phyloP scores from a whole-genome alignment of 306 rosid species.

The Sophora flavescens region DNA sequence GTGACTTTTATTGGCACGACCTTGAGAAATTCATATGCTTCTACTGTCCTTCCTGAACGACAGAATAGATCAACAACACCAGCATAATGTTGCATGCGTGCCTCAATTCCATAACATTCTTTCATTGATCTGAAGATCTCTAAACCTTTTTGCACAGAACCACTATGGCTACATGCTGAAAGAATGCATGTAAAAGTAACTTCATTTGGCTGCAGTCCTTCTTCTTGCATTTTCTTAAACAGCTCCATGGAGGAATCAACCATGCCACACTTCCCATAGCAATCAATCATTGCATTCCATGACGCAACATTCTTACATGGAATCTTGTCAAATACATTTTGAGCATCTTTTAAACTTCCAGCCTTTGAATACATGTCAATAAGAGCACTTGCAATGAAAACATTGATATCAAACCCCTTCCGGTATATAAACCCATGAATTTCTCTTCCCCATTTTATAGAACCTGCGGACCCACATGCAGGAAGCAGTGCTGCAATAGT shows the following conservation, averaged over 20 bases:
- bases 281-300: conserved; percentile 78
- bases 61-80: conserved; percentile 72
- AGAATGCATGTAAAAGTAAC: conserved; percentile 68
- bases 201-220: conserved; percentile 61
- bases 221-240: conserved; percentile 56
- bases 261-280: conserved; percentile 77
- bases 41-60: conserved; percentile 68
- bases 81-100: conserved; percentile 62
- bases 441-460: conserved; percentile 58
- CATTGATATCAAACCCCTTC: conserved; percentile 57
- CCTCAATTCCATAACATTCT: conserved; percentile 54
- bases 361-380: conserved; percentile 75
- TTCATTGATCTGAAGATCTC: conserved; percentile 63
- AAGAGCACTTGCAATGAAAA: conserved; percentile 67
- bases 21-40: conserved; percentile 66
- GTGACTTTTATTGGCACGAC: conserved; percentile 55
- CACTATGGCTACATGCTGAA: conserved; percentile 79
- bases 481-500: conserved; percentile 69
- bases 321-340: conserved; percentile 55
- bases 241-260: conserved; percentile 57
- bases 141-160: conserved; percentile 62
- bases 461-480: conserved; percentile 63
- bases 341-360: conserved; percentile 59
- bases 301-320: conserved; percentile 54
- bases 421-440: conserved; percentile 68